Percentiles rank a stretch among this genome's conserved stretches.
Evolutionary conservation across 257 asterid species (phyloP).

Genomic region (Thymus mandschuricus): DNA sequence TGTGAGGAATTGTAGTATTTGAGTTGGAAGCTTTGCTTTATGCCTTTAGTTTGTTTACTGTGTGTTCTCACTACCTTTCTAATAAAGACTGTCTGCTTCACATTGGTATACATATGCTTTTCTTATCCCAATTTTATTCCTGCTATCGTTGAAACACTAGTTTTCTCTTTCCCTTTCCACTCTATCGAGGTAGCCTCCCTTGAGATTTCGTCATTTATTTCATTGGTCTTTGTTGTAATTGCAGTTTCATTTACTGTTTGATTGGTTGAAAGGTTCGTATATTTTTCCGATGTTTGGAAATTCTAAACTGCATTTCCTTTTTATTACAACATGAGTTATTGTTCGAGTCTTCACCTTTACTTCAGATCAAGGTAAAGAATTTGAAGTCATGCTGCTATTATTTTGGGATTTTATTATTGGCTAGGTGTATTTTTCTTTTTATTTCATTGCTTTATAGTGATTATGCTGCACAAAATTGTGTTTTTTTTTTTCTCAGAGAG

Average conservation of each 20-base stretch:
- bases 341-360: constrained; percentile 28
- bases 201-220: neutral
- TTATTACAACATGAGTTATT: constrained; percentile 18
- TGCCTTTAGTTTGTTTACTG: constrained; percentile 32
- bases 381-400: constrained; percentile 16
- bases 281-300: constrained; percentile 16
- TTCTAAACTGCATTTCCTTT: constrained; percentile 10
- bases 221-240: constrained; percentile 15
- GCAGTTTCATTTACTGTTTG: constrained; percentile 16
- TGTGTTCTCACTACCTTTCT: constrained; percentile 34
- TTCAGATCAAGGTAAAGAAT: constrained; percentile 48
- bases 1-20: constrained; percentile 7
- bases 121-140: constrained; percentile 24
- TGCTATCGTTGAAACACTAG: constrained; percentile 31
- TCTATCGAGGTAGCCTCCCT: constrained; percentile 28
- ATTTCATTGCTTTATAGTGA: constrained; percentile 25
- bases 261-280: neutral
- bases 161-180: constrained; percentile 33
- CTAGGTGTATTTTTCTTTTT: constrained; percentile 18
- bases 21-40: constrained; percentile 28
- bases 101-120: constrained; percentile 28
- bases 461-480: constrained; percentile 28
- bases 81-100: constrained; percentile 38
- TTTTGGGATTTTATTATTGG: constrained; percentile 3
- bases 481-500: constrained; percentile 31